Evolutionary conservation across 1,284 basidiomycete species (phyloP).

Genomic region (Sanghuangporus weigelae): DNA sequence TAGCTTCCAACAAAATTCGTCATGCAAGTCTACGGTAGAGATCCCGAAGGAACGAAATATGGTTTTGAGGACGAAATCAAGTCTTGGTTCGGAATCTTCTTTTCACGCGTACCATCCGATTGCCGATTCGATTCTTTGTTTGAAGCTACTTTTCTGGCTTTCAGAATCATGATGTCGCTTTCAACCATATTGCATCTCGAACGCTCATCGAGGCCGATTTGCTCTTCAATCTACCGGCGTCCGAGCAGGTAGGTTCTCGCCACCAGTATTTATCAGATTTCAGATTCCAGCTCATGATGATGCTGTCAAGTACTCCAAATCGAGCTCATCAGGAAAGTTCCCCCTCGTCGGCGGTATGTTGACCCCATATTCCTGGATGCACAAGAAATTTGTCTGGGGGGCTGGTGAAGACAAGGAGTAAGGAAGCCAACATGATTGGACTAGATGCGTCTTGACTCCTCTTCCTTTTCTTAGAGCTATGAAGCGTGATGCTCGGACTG

Average conservation of each 20-base stretch:
- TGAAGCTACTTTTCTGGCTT: slow-evolving; percentile 70
- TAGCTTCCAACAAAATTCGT: background rate
- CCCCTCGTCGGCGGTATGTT: slow-evolving; percentile 43
- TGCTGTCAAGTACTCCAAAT: slow-evolving; percentile 44
- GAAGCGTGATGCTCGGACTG: slow-evolving; percentile 64
- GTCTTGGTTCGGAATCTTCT: slow-evolving; percentile 19
- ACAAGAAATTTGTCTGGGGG: slow-evolving; percentile 48
- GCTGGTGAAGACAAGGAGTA: slow-evolving; percentile 60
- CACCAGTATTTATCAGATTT: slow-evolving; percentile 16
- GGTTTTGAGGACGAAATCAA: slow-evolving; percentile 79
- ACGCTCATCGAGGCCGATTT: slow-evolving; percentile 86
- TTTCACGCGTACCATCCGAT: background rate
- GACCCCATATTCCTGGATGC: slow-evolving; percentile 54
- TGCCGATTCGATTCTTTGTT: background rate
- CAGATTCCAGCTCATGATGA: background rate
- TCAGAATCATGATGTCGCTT: slow-evolving; percentile 85
- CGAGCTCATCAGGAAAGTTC: slow-evolving; percentile 41
- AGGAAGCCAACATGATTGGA: slow-evolving; percentile 22
- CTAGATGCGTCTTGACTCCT: background rate
- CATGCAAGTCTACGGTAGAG: slow-evolving; percentile 56
- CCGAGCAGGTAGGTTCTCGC: slow-evolving; percentile 64
- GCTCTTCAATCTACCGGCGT: slow-evolving; percentile 83
- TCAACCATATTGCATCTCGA: slow-evolving; percentile 75
- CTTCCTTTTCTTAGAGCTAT: slow-evolving; percentile 48
- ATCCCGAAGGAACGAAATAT: slow-evolving; percentile 59